These are phyloP conservation scores for Lycium barbarum DNA, from an alignment of 257 asterid genomes.

Conservation along the genomic window DNA sequence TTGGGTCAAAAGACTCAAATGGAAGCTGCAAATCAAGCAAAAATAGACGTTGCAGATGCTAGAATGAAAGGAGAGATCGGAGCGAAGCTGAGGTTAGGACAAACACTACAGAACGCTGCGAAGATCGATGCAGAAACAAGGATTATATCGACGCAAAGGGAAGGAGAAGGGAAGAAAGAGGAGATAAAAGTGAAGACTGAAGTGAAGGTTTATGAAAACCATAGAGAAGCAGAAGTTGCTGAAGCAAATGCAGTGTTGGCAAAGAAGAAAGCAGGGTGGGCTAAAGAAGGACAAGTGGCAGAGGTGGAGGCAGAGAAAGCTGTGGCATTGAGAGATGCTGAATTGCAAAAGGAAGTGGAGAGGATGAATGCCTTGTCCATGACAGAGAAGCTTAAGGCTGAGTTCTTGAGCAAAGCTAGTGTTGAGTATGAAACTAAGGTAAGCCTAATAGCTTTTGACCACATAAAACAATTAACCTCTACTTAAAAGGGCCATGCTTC, in stretches of 20 bases:
- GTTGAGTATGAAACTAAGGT: conserved; percentile 73
- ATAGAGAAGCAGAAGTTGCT: conserved; percentile 67
- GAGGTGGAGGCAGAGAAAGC: conserved; percentile 69
- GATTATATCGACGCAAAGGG: conserved; percentile 55
- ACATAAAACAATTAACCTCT: neutral
- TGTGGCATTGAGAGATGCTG: conserved; percentile 65
- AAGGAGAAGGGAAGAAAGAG: conserved; percentile 65
- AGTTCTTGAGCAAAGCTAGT: conserved; percentile 60
- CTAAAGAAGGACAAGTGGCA: conserved; percentile 59
- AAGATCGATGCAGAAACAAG: conserved; percentile 73
- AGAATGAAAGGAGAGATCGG: conserved; percentile 74
- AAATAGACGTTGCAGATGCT: conserved; percentile 65
- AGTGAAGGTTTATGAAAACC: conserved; percentile 62
- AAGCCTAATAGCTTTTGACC: neutral
- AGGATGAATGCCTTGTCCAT: conserved; percentile 58
- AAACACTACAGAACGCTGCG: conserved; percentile 63
- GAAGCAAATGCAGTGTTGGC: conserved; percentile 61
- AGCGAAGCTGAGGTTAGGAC: conserved; percentile 54
- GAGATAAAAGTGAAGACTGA: conserved; percentile 57
- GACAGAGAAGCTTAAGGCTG: conserved; percentile 70
- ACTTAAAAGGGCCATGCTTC: neutral
- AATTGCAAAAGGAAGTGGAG: conserved; percentile 66
- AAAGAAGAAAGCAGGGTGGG: conserved; percentile 72
- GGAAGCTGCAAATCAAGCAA: conserved; percentile 77
- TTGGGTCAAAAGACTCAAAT: conserved; percentile 72